Evolutionary conservation across 148 eudicot species (phyloP), one percentile per base, ranked within the genome.

Genomic region (Tetragonia tetragonoides): DNA sequence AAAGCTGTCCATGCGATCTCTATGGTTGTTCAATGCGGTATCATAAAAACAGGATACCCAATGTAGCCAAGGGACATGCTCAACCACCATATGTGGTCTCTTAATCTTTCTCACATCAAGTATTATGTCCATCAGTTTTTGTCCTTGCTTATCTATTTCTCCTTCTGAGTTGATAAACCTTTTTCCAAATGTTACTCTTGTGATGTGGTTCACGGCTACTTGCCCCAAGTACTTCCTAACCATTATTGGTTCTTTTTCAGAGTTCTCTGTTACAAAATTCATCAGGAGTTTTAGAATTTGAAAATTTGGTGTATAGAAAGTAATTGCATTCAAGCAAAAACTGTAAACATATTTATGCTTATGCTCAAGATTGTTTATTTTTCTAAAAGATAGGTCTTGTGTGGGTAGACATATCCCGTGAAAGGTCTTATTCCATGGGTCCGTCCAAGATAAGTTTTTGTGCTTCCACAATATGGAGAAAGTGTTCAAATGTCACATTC

Each of bases 181-280:
- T 67, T 59, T 77, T 41, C 73, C 80, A 57, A 77, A 54, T 42
- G 74, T 77, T 16, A 69, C 28, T 37, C 79, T n/a, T 49, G 79
- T 77, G 17, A 68, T 59, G 41, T 77, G 74, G 18, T 69, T 77
- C 74, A 69, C 8, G 56, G 80, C 56, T 66, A 44, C 74, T 53
- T 69, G 40, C 42, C 39, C 57, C 23, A 68, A 42, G 51, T 77
- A 77, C 47, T 76, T 54, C 37, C 79, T 76, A 0, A 76, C 18
- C 11, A 46, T 39, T 38, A 76, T 66, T 10, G 39, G 10, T 8
- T 10, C 3, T 57, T 73, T 39, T 10, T 11, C 46, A 11, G 23
- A 15, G 5, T 70, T 24, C 3, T 68, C 67, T 40, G 53, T 21
- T 34, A 42, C 46, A 21, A 40, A 59, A 51, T 38, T 11, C 57